These are phyloP conservation scores for Ceratobasidium sp. DNA, from an alignment of 1,284 basidiomycete genomes.

Conservation along the genomic window DNA sequence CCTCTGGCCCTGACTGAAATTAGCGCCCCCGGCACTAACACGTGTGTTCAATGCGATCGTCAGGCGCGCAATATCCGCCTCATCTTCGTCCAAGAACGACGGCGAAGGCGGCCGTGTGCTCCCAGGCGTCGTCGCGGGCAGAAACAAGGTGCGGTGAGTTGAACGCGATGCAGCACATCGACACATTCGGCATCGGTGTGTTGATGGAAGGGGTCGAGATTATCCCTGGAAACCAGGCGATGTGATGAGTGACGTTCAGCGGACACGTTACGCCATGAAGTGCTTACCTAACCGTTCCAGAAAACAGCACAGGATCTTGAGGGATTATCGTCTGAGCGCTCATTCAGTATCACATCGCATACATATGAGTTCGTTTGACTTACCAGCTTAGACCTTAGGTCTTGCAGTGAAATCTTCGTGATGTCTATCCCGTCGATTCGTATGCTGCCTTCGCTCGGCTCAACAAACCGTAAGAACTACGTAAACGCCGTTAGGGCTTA, in stretches of 20 bases:
- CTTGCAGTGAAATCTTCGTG: conserved; percentile 79
- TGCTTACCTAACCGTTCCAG: conserved; percentile 73
- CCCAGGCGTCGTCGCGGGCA: conserved; percentile 9
- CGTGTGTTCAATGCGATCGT: conserved; percentile 63
- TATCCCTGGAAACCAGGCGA: conserved; percentile 47
- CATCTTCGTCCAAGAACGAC: conserved; percentile 42
- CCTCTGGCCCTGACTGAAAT: conserved; percentile 77
- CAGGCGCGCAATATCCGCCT: conserved; percentile 45
- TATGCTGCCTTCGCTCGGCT: conserved; percentile 75
- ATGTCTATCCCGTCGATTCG: conserved; percentile 82
- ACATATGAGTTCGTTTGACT: not conserved
- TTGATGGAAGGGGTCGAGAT: conserved; percentile 73
- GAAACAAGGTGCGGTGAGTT: conserved; percentile 20
- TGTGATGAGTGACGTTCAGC: not conserved
- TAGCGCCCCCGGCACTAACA: conserved; percentile 69
- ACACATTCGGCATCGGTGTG: conserved; percentile 67
- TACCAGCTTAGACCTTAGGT: conserved; percentile 62
- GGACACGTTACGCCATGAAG: not conserved
- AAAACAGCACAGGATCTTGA: conserved; percentile 83
- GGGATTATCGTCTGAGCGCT: conserved; percentile 71
- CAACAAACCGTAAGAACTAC: conserved; percentile 81
- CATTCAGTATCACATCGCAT: not conserved
- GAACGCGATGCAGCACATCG: conserved; percentile 57
- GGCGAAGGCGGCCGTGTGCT: conserved; percentile 43
- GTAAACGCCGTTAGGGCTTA: conserved; percentile 61